Evolutionary conservation across 1,284 basidiomycete species (phyloP).

Genomic region (Apiotrichum porosum): DNA sequence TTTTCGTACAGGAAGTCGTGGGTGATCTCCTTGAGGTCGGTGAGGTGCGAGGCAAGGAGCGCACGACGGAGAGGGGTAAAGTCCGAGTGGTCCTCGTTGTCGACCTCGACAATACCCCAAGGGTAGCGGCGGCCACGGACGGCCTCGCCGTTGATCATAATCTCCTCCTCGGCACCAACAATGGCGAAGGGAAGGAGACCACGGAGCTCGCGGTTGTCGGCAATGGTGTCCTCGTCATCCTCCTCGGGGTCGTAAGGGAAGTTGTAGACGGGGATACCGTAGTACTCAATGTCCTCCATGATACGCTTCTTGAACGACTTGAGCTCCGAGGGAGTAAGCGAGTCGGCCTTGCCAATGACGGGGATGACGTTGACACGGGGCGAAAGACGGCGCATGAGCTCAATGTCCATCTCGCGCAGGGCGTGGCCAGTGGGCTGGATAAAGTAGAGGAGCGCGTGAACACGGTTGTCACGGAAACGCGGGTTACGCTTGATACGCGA

Average conservation of each 20-base stretch:
- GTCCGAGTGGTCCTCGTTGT: slow-evolving; percentile 98
- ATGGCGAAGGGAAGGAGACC: slow-evolving; percentile 93
- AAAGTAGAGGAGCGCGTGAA: slow-evolving; percentile 96
- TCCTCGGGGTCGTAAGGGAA: slow-evolving; percentile 99
- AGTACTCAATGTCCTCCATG: slow-evolving; percentile 99
- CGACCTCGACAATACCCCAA: slow-evolving; percentile 97
- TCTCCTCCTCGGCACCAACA: slow-evolving; percentile 94
- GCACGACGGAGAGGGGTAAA: slow-evolving; percentile 88
- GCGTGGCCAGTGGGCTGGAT: slow-evolving; percentile 88
- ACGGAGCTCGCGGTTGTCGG: slow-evolving; percentile 91
- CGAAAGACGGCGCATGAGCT: slow-evolving; percentile 92
- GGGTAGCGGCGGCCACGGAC: slow-evolving; percentile 90
- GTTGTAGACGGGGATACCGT: slow-evolving; percentile 98
- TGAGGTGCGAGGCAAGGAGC: slow-evolving; percentile 88
- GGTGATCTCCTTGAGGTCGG: slow-evolving; percentile 85
- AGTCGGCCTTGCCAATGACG: slow-evolving; percentile 95
- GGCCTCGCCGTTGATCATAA: slow-evolving; percentile 84
- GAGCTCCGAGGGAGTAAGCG: slow-evolving; percentile 84
- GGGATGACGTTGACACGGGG: slow-evolving; percentile 99
- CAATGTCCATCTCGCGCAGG: slow-evolving; percentile 98
- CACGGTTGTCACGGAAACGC: slow-evolving; percentile 94
- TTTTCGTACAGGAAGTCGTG: slow-evolving; percentile 78
- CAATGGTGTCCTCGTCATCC: slow-evolving; percentile 97
- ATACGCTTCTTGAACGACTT: slow-evolving; percentile 95
- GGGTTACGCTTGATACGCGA: slow-evolving; percentile 99